Evolutionary conservation across 2,329 filamentous ascomycete genomes (phyloP).

Genomic region (Sporothrix humicola): DNA sequence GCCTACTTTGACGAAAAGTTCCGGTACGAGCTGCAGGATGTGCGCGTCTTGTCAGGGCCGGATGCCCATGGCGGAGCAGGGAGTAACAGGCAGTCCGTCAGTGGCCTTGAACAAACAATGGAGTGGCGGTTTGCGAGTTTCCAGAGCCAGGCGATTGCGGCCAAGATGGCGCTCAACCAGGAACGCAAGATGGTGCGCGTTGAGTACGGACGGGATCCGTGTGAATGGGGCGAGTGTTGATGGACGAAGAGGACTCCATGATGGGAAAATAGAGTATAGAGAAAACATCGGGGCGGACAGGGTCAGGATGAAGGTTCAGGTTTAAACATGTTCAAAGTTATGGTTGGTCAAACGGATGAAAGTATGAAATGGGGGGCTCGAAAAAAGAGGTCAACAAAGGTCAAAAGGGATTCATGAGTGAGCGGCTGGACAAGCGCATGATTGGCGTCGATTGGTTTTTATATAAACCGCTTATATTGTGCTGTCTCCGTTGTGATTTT

Average conservation of each 20-base stretch:
- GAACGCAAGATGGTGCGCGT: constrained; percentile 34
- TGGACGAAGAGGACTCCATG: no score
- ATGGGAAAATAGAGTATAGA: not conserved
- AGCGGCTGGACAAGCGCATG: not conserved
- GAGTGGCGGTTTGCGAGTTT: constrained; percentile 38
- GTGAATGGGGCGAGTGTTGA: constrained; percentile 30
- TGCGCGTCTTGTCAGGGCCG: not conserved
- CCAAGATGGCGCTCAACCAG: constrained; percentile 39
- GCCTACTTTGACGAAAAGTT: constrained; percentile 36
- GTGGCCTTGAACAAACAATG: constrained; percentile 28
- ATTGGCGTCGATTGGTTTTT: not conserved
- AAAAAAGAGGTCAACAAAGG: not conserved
- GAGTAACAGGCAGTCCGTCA: not conserved
- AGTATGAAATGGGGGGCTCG: not conserved
- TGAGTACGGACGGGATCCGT: constrained; percentile 36
- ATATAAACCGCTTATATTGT: not conserved
- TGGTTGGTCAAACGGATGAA: no score
- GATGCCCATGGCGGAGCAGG: not conserved
- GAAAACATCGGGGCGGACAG: not conserved
- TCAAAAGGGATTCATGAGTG: constrained; percentile 6
- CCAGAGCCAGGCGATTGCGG: constrained; percentile 38
- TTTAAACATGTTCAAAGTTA: constrained; percentile 3
- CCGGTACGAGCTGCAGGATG: constrained; percentile 36
- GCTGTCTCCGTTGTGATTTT: not conserved
- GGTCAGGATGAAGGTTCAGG: not conserved